A percentile compares a stretch with the other conserved stretches of the same genome.
These are phyloP conservation scores for Tetrapisispora iriomotensis DNA, from an alignment of 805 yeast species.

Conservation along the genomic window DNA sequence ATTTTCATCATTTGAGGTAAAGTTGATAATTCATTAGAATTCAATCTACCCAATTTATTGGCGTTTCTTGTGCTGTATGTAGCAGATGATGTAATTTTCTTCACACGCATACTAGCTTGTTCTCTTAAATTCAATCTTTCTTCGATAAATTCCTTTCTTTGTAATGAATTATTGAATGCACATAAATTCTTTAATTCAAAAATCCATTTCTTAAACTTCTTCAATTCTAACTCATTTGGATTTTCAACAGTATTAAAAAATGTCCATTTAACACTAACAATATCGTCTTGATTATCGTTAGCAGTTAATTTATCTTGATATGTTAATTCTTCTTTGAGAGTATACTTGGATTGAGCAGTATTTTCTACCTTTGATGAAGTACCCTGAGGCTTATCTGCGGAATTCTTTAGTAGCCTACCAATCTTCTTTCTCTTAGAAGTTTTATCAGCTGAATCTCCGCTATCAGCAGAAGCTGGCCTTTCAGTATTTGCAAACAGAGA, in stretches of 20 bases:
- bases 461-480: background rate
- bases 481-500: background rate
- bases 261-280: slow-evolving; percentile 11
- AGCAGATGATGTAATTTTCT: background rate
- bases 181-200: slow-evolving; percentile 45
- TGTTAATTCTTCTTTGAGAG: background rate
- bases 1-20: slow-evolving; percentile 11
- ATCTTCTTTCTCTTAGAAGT: background rate
- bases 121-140: slow-evolving; percentile 9
- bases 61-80: background rate
- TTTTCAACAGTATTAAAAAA: slow-evolving; percentile 17
- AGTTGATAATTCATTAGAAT: background rate
- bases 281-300: background rate
- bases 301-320: background rate
- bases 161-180: slow-evolving; percentile 36
- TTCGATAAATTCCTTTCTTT: slow-evolving; percentile 41
- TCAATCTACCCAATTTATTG: background rate
- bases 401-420: background rate
- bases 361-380: background rate
- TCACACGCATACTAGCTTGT: background rate
- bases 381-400: no score
- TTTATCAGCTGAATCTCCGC: background rate
- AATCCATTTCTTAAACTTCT: slow-evolving; percentile 43
- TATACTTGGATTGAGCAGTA: background rate
- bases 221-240: slow-evolving; percentile 33